These are phyloP conservation scores for Furcasterigmium sp. DNA, from an alignment of 2,329 filamentous ascomycete species.

Conservation along the genomic window DNA sequence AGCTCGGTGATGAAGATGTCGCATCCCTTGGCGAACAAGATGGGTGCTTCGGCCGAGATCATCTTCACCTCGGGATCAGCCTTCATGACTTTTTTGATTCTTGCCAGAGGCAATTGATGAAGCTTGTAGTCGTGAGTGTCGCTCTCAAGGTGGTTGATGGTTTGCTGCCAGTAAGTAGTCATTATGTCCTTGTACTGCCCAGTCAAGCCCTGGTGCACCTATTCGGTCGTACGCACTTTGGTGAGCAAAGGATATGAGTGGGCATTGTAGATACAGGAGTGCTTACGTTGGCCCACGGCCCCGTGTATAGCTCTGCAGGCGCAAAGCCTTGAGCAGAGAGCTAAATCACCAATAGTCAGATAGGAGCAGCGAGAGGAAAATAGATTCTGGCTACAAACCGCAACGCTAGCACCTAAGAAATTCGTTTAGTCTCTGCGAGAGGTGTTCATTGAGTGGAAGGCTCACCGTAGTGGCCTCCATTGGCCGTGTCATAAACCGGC, in stretches of 20 bases:
- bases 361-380: background rate
- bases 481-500: conserved; percentile 66
- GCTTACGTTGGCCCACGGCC: conserved; percentile 89
- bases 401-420: conserved; percentile 58
- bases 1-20: conserved; percentile 99
- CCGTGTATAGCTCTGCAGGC: conserved; percentile 89
- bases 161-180: conserved; percentile 99
- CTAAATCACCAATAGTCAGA: conserved; percentile 33
- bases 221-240: background rate
- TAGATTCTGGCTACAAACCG: conserved; percentile 43
- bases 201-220: conserved; percentile 93
- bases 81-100: conserved; percentile 99
- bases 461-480: conserved; percentile 75
- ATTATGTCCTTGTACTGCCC: conserved; percentile 95
- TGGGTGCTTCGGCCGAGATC: conserved; percentile 97
- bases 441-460: conserved; percentile 8
- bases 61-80: conserved; percentile 99
- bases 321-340: conserved; percentile 83
- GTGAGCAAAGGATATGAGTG: background rate
- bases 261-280: background rate
- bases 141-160: conserved; percentile 89
- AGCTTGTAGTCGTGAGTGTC: conserved; percentile 98
- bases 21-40: conserved; percentile 96
- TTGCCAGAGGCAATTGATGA: conserved; percentile 91
- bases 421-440: too few species aligned